These are phyloP conservation scores for Delonix regia DNA, from an alignment of 306 rosid species.

Conservation along the genomic window DNA sequence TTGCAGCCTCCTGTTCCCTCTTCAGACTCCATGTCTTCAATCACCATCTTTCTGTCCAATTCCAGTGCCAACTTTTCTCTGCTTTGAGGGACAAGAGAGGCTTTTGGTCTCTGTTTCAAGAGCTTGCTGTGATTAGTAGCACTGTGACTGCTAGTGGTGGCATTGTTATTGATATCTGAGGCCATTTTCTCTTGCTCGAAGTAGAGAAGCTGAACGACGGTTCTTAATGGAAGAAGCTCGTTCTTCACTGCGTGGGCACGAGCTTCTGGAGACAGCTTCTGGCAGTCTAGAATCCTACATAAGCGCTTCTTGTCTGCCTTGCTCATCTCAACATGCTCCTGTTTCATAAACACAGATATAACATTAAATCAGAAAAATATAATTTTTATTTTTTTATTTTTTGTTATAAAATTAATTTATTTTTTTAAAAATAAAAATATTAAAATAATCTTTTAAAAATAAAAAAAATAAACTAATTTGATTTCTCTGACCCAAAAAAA, in stretches of 20 bases:
- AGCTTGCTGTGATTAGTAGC: background rate
- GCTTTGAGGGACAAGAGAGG: conserved; percentile 38
- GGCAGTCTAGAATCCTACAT: conserved; percentile 71
- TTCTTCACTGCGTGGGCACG: conserved; percentile 80
- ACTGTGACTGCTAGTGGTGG: conserved; percentile 35
- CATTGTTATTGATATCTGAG: conserved; percentile 28
- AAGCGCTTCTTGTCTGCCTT: conserved; percentile 74
- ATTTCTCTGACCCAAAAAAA: no score
- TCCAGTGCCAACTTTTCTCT: conserved; percentile 56
- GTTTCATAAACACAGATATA: conserved; percentile 33
- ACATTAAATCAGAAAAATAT: no score
- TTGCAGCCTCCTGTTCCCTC: conserved; percentile 44
- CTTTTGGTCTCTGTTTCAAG: conserved; percentile 51
- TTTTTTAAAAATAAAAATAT: no score
- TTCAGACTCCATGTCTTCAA: conserved; percentile 48
- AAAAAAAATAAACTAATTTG: no score
- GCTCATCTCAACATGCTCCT: conserved; percentile 71
- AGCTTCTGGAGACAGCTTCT: conserved; percentile 65
- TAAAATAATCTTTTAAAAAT: no score
- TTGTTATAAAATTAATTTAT: no score
- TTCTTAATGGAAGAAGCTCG: conserved; percentile 79
- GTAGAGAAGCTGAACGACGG: conserved; percentile 82
- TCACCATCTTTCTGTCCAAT: conserved; percentile 47
- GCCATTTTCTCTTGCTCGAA: conserved; percentile 76
- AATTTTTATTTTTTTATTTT: no score